Evolutionary conservation across 169 alveolate genomes (phyloP), one percentile per base, ranked within the genome.

Genomic region (Cryptosporidium ubiquitum): DNA sequence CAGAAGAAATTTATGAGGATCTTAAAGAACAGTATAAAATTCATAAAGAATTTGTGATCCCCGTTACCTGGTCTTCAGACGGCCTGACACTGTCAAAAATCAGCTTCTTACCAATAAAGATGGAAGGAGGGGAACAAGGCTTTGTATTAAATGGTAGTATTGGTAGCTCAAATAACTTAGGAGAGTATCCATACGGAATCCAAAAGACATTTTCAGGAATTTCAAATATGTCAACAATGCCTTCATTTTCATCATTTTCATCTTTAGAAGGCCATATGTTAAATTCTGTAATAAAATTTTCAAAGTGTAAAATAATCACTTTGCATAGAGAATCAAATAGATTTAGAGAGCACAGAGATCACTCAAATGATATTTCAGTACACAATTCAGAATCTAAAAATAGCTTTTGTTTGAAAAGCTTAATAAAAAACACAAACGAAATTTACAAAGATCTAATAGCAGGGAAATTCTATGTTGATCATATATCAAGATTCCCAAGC

Each of bases 41-140:
- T 9, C 68, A 42, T 18, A 66, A 49, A 29, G 89, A 79, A 18
- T 26, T 61, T 31, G 14, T 79, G 12, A 61, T 79, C 1, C 75
- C 75, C 1, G 23, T 79, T 20, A 31, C 66, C 23, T 79, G 89
- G 89, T 23, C 75, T 31, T 26, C 26, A 12, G 79, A 79, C 42
- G 71, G 49, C n/a, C 14, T 33, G n/a, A 35, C n/a, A 29, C 12
- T 64, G 52, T 64, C 71, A 31, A 64, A 64, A n/a, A 37, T 64
- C 71, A 37, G 71, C 6, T 64, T 64, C 39, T 44, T 20, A 16
- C 84, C 57, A 16, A 69, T 42, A 69, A 44, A 23, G 23, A 14
- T 23, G 7, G 84, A 69, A 69, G 35, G n/a, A 69, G 35, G n/a
- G 39, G 42, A 44, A n/a, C 23, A 69, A 4, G 42, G 16, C 9